These are phyloP conservation scores for Sugiyamaella neomexicana DNA, from an alignment of 1,139 yeast genomes.

Conservation along the genomic window DNA sequence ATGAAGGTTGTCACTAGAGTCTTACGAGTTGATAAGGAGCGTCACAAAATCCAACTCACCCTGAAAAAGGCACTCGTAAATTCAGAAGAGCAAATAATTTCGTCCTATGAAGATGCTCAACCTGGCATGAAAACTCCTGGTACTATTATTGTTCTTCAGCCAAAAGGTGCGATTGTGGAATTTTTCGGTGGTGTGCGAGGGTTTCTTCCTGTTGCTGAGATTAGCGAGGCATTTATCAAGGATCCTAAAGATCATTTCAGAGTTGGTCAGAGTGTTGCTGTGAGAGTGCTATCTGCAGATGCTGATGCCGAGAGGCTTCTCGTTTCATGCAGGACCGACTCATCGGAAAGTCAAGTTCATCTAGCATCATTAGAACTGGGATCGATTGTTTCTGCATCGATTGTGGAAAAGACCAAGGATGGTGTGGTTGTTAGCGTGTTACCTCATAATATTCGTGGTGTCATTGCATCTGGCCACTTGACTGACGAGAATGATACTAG, in stretches of 20 bases:
- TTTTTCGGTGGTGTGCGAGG: conserved; percentile 81
- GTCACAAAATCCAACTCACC: conserved; percentile 58
- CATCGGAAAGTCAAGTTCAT: conserved; percentile 49
- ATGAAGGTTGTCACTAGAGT: conserved; percentile 74
- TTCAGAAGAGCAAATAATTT: conserved; percentile 59
- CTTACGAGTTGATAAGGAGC: conserved; percentile 44
- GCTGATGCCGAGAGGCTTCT: conserved; percentile 56
- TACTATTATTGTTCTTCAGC: conserved; percentile 69
- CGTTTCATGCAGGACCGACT: conserved; percentile 68
- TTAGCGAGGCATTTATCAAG: conserved; percentile 81
- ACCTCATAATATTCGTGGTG: conserved; percentile 63
- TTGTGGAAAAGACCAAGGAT: conserved; percentile 69
- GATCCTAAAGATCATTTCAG: conserved; percentile 77
- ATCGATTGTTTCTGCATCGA: conserved; percentile 58
- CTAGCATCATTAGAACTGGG: conserved; percentile 59
- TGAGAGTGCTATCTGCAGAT: conserved; percentile 62
- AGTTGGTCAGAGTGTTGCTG: conserved; percentile 81
- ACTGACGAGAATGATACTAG: conserved; percentile 81
- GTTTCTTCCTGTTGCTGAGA: conserved; percentile 81
- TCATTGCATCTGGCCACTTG: conserved; percentile 71
- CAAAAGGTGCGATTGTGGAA: conserved; percentile 77
- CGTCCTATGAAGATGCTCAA: conserved; percentile 52
- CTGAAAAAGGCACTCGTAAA: conserved; percentile 80
- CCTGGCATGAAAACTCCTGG: conserved; percentile 70
- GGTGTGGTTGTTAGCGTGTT: conserved; percentile 65